Base-by-base conservation (phyloP, 2,329 filamentous ascomycete species). In the Sporothrix humicola region DNA sequence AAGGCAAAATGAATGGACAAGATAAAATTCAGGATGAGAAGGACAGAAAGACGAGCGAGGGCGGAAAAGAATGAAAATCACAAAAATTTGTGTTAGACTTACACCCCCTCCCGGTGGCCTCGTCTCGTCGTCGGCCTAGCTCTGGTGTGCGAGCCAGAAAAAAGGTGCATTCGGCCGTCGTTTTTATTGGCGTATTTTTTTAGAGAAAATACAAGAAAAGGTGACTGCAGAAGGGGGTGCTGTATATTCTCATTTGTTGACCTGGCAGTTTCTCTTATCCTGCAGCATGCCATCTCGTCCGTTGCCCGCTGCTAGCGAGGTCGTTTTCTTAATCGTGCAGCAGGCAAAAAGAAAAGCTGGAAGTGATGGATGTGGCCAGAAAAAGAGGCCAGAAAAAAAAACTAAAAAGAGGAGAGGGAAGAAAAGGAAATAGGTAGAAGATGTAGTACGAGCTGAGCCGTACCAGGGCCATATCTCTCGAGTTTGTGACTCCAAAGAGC, bases 61-160 rank as follows among this genome's bases (percentile, higher is more conserved):
- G 23, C 15, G 23, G n/a, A 20, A 17, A 56, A 44, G n/a, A 46
- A 46, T 7, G 13, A 63, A 42, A 70, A 5, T n/a, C n/a, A 10
- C n/a, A 12, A 12, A 59, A 52, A 58, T 4, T 13, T 15, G 26
- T 71, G 42, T 50, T 50, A 66, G 63, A 66, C 44, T 17, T 66
- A 66, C 63, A 50, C 46, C 63, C 61, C 63, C 44, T 31, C 44
- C 63, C 48, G 12, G 31, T 23, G 52, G 44, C 63, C 44, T 50
- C 46, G 44, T 66, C 63, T 66, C 63, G 44, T 66, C 44, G 44
- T 44, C 44, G 7, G 44, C 44, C 20, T 66, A 66, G 44, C 23
- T 31, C 63, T 66, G 44, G 23, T 50, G 17, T 23, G 44, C 2
- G 44, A 50, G 20, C 42, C 61, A 66, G 13, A 26, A 12, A 66